These are phyloP conservation scores for Closterium sp. DNA, from an alignment of 139 green algal species.

Conservation along the genomic window DNA sequence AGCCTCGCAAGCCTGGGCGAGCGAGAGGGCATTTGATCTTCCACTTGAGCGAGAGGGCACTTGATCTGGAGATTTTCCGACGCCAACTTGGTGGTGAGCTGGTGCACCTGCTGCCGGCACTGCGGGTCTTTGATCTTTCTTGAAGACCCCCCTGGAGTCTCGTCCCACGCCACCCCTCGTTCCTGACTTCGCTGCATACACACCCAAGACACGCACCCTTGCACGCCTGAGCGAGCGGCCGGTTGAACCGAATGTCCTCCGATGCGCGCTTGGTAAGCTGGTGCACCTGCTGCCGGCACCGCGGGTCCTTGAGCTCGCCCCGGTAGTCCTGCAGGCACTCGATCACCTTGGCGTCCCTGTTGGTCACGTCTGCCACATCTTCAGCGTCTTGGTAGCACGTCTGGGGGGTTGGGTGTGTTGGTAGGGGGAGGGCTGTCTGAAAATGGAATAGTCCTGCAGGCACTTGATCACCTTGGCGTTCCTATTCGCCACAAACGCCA, in stretches of 20 bases:
- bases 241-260: constrained; percentile 81
- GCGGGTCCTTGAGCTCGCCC: constrained; percentile 40
- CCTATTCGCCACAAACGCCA: neutral
- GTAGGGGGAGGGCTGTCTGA: neutral
- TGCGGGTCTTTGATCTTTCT: constrained; percentile 51
- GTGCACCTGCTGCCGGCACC: constrained; percentile 63
- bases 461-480: constrained; percentile 49
- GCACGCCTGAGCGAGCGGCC: constrained; percentile 55
- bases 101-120: constrained; percentile 63
- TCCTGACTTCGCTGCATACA: constrained; percentile 54
- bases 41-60: constrained; percentile 66
- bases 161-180: too few species aligned
- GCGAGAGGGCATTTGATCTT: constrained; percentile 76
- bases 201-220: too few species aligned
- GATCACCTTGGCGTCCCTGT: constrained; percentile 37
- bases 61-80: constrained; percentile 83
- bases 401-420: neutral
- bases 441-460: constrained; percentile 46
- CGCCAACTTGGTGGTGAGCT: constrained; percentile 56
- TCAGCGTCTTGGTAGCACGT: constrained; percentile 8
- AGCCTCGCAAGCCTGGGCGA: constrained; percentile 25
- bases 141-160: too few species aligned
- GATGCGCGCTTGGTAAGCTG: constrained; percentile 57
- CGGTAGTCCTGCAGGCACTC: constrained; percentile 54
- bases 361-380: neutral